Percentiles rank a stretch among this genome's conserved stretches.
Conservation (phyloP, 306 rosid species). For the Vicia villosa region DNA sequence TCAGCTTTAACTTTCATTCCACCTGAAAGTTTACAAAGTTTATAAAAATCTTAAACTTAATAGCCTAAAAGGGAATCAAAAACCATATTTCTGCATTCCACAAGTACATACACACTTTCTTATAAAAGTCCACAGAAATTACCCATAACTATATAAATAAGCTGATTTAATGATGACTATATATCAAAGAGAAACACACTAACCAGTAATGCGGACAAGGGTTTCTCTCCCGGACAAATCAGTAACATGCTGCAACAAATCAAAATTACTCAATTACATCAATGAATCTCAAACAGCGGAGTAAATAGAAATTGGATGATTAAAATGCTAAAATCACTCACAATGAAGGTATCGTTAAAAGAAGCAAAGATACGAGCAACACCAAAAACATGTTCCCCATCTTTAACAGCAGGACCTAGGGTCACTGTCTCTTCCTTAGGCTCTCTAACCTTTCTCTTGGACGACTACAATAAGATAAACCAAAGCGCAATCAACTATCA, state of each 20-base stretch:
- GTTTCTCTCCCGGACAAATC: conserved; percentile 88
- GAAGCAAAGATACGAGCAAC: conserved; percentile 80
- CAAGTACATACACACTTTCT: too few species aligned
- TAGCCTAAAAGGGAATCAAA: neutral
- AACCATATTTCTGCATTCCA: neutral
- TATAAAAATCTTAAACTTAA: too few species aligned
- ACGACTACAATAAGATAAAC: conserved; percentile 39
- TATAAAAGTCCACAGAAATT: neutral
- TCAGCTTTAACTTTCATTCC: conserved; percentile 95
- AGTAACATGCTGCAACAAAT: conserved; percentile 67
- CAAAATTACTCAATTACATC: neutral
- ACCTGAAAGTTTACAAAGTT: conserved; percentile 42
- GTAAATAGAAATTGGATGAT: neutral
- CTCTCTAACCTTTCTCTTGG: conserved; percentile 76
- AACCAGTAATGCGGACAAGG: conserved; percentile 81
- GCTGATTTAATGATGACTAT: neutral
- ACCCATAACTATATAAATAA: neutral
- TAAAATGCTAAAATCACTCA: conserved; percentile 31
- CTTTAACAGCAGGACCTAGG: conserved; percentile 78
- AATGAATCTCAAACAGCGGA: neutral
- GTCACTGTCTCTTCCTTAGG: conserved; percentile 84
- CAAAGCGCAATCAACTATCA: neutral
- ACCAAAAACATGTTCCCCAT: conserved; percentile 78
- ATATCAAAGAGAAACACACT: conserved; percentile 2
- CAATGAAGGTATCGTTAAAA: conserved; percentile 80